Conservation (phyloP, 495 filamentous ascomycete species). For the Daldinia decipiens region DNA sequence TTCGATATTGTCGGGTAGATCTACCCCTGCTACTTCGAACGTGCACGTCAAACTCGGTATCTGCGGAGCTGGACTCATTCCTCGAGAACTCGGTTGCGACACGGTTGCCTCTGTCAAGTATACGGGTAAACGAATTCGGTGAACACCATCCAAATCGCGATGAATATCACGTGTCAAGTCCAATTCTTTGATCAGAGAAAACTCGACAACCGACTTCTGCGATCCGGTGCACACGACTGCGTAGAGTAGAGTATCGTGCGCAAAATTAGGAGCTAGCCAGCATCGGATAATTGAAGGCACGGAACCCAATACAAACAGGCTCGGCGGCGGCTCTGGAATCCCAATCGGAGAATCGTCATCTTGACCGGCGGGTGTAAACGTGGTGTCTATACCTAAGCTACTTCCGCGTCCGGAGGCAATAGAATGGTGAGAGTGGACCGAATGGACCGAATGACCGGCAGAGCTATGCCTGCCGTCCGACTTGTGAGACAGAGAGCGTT, state of each 20-base stretch:
- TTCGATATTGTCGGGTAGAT: slow-evolving; percentile 54
- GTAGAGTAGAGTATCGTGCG: slow-evolving; percentile 86
- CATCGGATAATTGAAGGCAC: slow-evolving; percentile 95
- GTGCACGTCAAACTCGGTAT: slow-evolving; percentile 80
- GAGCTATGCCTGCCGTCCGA: slow-evolving; percentile 97
- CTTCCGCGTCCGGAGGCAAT: slow-evolving; percentile 78
- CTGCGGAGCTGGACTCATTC: slow-evolving; percentile 77
- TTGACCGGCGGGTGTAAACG: slow-evolving; percentile 69
- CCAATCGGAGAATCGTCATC: slow-evolving; percentile 72
- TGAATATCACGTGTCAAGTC: slow-evolving; percentile 74
- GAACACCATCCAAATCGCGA: slow-evolving; percentile 67
- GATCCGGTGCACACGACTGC: slow-evolving; percentile 93
- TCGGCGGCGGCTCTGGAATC: slow-evolving; percentile 78
- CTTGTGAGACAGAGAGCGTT: slow-evolving; percentile 91
- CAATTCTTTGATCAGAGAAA: slow-evolving; percentile 75
- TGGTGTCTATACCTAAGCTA: slow-evolving; percentile 82
- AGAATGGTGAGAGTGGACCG: slow-evolving; percentile 67
- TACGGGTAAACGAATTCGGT: slow-evolving; percentile 78
- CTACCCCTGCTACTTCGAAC: slow-evolving; percentile 74
- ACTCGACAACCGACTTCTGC: slow-evolving; percentile 81
- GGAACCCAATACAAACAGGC: slow-evolving; percentile 81
- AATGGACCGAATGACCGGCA: slow-evolving; percentile 79
- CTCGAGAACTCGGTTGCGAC: slow-evolving; percentile 75
- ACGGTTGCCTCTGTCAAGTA: slow-evolving; percentile 92
- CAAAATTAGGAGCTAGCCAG: slow-evolving; percentile 89